phyloP scores from a whole-genome alignment of 441 rosid genomes.

The Euphorbia celastroides region DNA sequence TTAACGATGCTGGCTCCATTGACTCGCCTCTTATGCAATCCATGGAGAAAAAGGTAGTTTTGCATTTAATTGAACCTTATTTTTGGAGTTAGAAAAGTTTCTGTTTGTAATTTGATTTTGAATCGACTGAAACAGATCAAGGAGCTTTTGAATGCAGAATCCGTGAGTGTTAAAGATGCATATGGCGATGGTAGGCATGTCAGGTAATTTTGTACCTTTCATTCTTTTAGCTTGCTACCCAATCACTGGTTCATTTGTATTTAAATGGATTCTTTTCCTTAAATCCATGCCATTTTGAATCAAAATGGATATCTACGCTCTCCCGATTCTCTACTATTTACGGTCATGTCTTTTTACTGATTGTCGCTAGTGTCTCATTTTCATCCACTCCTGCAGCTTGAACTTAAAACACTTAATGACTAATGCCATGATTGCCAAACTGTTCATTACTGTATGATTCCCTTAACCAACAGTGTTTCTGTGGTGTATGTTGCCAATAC shows the following conservation, averaged over 20 bases:
- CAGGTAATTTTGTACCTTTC: conserved; percentile 37
- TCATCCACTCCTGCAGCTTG: not conserved
- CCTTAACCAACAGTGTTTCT: conserved; percentile 32
- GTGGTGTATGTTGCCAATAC: conserved; percentile 56
- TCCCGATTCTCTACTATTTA: not conserved
- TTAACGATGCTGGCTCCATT: conserved; percentile 75
- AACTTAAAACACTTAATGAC: not conserved
- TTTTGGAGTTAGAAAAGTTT: not conserved
- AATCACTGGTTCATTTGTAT: too few relatives aligned
- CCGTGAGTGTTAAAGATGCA: conserved; percentile 72
- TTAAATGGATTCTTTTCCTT: not conserved
- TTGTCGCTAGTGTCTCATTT: not conserved
- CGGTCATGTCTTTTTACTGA: not conserved
- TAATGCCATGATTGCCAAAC: conserved; percentile 19
- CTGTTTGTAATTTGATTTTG: not conserved
- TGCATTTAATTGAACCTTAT: not conserved
- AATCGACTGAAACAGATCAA: conserved; percentile 47
- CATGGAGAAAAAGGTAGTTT: conserved; percentile 67
- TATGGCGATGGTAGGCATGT: conserved; percentile 96
- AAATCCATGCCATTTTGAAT: not conserved
- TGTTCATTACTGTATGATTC: conserved; percentile 49
- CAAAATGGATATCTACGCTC: not conserved
- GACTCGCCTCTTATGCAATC: conserved; percentile 79
- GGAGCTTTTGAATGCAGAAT: conserved; percentile 74
- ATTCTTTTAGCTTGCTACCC: too few relatives aligned